Conservation (phyloP, 2,329 filamentous ascomycete genomes). For the Fusarium irregulare region DNA sequence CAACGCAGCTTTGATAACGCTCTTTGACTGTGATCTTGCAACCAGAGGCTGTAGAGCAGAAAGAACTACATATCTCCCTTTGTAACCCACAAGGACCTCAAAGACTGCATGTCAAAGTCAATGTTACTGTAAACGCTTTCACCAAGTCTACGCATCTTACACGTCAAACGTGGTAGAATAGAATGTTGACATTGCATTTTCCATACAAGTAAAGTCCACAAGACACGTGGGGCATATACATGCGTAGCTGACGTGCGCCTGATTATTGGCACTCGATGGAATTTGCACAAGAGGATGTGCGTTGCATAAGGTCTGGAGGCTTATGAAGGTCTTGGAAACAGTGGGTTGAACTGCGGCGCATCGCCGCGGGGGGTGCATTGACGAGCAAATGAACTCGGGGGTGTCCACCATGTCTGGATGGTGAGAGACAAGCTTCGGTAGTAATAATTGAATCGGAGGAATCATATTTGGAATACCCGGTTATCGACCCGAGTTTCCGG, state of each 20-base stretch:
- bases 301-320: constrained; percentile 14
- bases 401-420: constrained; percentile 20
- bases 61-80: not conserved
- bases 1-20: constrained; percentile 20
- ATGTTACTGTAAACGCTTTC: not conserved
- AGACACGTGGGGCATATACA: constrained; percentile 31
- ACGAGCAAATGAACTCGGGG: constrained; percentile 32
- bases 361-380: constrained; percentile 32
- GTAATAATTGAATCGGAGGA: not conserved
- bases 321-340: constrained; percentile 20
- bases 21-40: not conserved
- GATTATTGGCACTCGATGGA: not conserved
- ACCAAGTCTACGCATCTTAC: not conserved
- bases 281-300: not conserved
- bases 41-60: not conserved
- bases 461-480: not conserved
- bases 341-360: not conserved
- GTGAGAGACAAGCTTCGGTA: constrained; percentile 1
- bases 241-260: constrained; percentile 27
- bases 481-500: not conserved
- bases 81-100: not conserved
- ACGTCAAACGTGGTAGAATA: constrained; percentile 5
- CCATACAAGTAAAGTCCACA: constrained; percentile 6
- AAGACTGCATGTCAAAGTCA: not conserved
- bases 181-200: constrained; percentile 13